Conservation (phyloP, 1,284 basidiomycete species). For the Pseudozyma tsukubaensis region DNA sequence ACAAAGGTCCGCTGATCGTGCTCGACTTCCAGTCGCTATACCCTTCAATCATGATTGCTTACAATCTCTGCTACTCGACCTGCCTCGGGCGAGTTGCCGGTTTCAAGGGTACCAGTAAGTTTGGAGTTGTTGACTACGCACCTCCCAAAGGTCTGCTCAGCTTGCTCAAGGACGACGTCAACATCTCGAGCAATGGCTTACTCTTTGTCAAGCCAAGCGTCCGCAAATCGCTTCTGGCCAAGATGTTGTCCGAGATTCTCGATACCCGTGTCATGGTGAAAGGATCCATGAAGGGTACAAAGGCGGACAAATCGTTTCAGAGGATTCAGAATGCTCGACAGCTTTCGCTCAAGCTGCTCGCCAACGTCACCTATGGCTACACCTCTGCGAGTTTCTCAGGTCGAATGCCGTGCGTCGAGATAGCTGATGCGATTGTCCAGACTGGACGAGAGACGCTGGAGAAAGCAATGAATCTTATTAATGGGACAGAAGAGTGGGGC, state of each 20-base stretch:
- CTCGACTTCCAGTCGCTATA: constrained; percentile 97
- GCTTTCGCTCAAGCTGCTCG: constrained; percentile 64
- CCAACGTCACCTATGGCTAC: constrained; percentile 80
- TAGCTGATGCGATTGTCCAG: constrained; percentile 97
- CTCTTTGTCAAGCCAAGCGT: constrained; percentile 89
- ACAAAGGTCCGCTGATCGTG: constrained; percentile 88
- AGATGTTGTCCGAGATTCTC: constrained; percentile 92
- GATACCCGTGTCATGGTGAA: constrained; percentile 99
- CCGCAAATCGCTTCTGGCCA: constrained; percentile 83
- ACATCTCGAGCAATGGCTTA: constrained; percentile 81
- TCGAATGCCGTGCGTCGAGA: constrained; percentile 97
- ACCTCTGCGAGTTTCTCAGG: constrained; percentile 93
- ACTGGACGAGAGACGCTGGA: constrained; percentile 94
- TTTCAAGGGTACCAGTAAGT: constrained; percentile 88
- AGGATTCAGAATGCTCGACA: constrained; percentile 64
- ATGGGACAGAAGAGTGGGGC: constrained; percentile 77
- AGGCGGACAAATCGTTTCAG: constrained; percentile 75
- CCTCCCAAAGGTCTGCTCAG: constrained; percentile 75
- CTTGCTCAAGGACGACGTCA: constrained; percentile 34
- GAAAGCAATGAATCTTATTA: constrained; percentile 88
- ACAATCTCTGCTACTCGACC: constrained; percentile 80
- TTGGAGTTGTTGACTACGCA: constrained; percentile 81
- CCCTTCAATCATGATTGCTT: constrained; percentile 97
- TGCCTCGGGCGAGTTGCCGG: constrained; percentile 87
- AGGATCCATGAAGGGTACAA: constrained; percentile 86